These are phyloP conservation scores for Aspergillus sp. DNA, from an alignment of 2,329 filamentous ascomycete species.

Conservation along the genomic window DNA sequence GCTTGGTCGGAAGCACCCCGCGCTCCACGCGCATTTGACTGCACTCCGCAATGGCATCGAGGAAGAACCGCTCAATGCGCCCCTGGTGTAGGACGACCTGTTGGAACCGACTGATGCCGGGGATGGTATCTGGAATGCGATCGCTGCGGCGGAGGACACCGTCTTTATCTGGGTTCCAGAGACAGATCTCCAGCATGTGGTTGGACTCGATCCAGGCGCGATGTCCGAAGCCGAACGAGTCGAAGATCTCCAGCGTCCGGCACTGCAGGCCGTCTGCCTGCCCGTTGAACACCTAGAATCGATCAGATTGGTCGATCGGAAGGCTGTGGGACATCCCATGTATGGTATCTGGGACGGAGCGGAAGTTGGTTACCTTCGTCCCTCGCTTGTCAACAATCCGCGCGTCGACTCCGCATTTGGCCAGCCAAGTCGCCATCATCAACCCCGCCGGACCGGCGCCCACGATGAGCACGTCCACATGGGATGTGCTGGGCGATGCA, in stretches of 20 bases:
- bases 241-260: constrained; percentile 56
- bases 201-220: constrained; percentile 48
- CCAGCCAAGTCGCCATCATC: constrained; percentile 13
- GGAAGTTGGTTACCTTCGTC: constrained; percentile 1
- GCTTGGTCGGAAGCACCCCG: constrained; percentile 54
- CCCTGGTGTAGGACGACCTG: constrained; percentile 70
- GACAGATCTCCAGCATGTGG: constrained; percentile 24
- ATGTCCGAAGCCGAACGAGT: constrained; percentile 55
- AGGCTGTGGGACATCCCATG: too few species aligned
- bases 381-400: constrained; percentile 16
- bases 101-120: constrained; percentile 61
- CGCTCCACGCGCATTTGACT: constrained; percentile 58
- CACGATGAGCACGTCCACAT: constrained; percentile 17
- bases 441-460: constrained; percentile 17
- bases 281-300: constrained; percentile 19
- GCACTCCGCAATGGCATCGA: constrained; percentile 58
- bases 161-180: constrained; percentile 57
- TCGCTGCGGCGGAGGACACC: constrained; percentile 58
- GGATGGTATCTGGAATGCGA: constrained; percentile 61
- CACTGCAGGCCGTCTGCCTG: constrained; percentile 58
- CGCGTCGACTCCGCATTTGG: constrained; percentile 10
- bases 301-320: neutral
- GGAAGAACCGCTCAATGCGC: constrained; percentile 65
- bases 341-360: too few species aligned
- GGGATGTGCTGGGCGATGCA: neutral